A percentile compares a stretch with the other conserved stretches of the same genome.
phyloP scores from a whole-genome alignment of 768 basidiomycete genomes.

The Russula griseocarnosa region DNA sequence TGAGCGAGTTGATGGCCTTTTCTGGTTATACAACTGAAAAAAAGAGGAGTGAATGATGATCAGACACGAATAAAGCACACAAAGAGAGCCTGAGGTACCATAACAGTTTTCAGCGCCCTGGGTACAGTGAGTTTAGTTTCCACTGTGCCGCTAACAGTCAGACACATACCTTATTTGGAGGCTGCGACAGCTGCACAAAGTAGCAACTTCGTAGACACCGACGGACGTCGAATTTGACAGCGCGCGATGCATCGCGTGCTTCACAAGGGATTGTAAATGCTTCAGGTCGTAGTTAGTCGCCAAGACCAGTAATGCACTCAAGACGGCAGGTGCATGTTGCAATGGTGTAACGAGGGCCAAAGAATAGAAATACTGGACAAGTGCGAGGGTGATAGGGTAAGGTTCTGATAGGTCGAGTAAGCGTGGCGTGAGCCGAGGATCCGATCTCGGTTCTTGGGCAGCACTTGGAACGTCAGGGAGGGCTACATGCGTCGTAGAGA shows the following conservation, averaged over 20 bases:
- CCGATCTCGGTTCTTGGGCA: constrained; percentile 52
- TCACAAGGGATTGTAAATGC: constrained; percentile 75
- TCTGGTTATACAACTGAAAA: constrained; percentile 71
- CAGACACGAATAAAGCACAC: constrained; percentile 20
- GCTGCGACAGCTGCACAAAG: constrained; percentile 81
- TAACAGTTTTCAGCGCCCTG: constrained; percentile 77
- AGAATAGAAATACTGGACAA: constrained; percentile 93
- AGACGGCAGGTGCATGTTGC: constrained; percentile 85
- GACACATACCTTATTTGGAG: constrained; percentile 75
- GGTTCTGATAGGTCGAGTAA: constrained; percentile 81
- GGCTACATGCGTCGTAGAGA: constrained; percentile 56
- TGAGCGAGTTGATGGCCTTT: constrained; percentile 56
- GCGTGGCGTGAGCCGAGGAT: constrained; percentile 78
- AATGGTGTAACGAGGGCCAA: constrained; percentile 81
- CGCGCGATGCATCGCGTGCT: constrained; percentile 90
- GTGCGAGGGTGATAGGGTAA: constrained; percentile 81
- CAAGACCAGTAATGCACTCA: constrained; percentile 82
- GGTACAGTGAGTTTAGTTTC: constrained; percentile 9
- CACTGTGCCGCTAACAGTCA: constrained; percentile 20
- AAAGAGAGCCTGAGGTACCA: constrained; percentile 45
- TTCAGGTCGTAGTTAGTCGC: constrained; percentile 76
- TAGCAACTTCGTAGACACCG: constrained; percentile 93
- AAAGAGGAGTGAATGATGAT: constrained; percentile 23
- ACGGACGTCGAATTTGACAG: constrained; percentile 82
- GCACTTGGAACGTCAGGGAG: constrained; percentile 56